Base-by-base conservation (phyloP, 345 rosid species). In the Crucihimalaya himalaica region DNA sequence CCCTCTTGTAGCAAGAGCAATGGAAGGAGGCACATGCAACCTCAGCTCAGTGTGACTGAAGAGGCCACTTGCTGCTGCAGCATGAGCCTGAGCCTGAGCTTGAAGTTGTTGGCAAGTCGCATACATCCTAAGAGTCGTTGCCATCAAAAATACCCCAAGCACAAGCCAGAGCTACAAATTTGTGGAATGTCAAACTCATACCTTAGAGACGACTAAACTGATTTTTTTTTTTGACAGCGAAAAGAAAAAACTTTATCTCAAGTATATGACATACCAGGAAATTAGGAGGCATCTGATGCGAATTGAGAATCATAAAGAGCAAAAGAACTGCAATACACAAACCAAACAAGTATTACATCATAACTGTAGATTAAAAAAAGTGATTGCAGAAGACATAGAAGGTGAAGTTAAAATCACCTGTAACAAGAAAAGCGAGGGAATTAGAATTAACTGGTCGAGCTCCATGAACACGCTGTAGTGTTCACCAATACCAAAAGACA, bases 51-150 rank as follows among this genome's bases (percentile, higher is more conserved):
- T 86, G 39, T 90, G 98, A 40, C 88, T 88, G 43, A 95, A 81
- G 63, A 95, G 85, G 66, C 94, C 96, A 84, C 86, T 89, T 7
- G 89, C 94, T 47, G 92, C 93, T 0, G 89, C 96, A 34, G 93
- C 92, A 81, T 92, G 97, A 67, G 96, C 92, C 64, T 88, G 91
- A 23, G 98, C 97, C 79, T 95, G 97, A 77, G 92, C 97, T 78
- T 90, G 99, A 66, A 95, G 91, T 66, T 87, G 92, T 62, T 95
- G 98, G 74, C 97, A 92, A 74, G 96, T 90, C 4, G 97, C 97
- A 70, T 89, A 90, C 98, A 95, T 92, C 82, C 98, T 81, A 47
- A 92, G 86, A 28, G 89, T 82, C 35, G 99, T 92, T 19, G 96
- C 97, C 87, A 90, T 84, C 79, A 92, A 73, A 83, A 95, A 95